Base-by-base conservation (phyloP, 2,329 filamentous ascomycete species). In the Fusarium brachygibbosum region DNA sequence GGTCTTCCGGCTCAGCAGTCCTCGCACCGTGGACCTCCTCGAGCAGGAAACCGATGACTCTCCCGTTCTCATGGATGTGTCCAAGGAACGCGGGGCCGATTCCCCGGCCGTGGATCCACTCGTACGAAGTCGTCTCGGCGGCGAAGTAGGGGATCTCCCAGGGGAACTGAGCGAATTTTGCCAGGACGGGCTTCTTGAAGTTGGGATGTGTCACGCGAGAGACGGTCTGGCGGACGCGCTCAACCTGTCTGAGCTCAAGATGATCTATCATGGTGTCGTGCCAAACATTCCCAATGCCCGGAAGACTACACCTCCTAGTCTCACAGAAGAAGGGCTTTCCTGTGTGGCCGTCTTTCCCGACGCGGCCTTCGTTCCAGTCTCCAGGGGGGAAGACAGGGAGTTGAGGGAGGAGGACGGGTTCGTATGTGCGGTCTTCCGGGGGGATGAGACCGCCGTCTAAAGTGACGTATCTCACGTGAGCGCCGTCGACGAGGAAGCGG, bases 381-480 rank as follows among this genome's bases (percentile, higher is more conserved):
- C 80, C 79, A 1, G 72, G 48, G 2, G 79, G 80, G 17, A 83
- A 77, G 6, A 74, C 69, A 5, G 81, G 80, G 12, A 84, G 74
- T 13, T 74, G 58, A 7, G 76, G 40, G 34, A 79, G 63, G 28
- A 82, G 68, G 12, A 66, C 54, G 14, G 79, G 79, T 11, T 66
- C 76, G 50, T 77, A 80, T 19, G 73, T 75, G 55, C 79, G 71
- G 54, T 81, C 76, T 35, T 78, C 74, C 19, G 56, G 57, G 29
- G 74, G 71, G 46, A 78, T 76, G 5, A 78, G 54, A 50, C 79
- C 77, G 13, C 76, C 63, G 11, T 79, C 79, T 29, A 83, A 74
- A 14, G 76, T 79, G 32, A 83, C 69, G 62, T 83, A 82, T 71
- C 82, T 82, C 72, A 83, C 73, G 53, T 76, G 58, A 23, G 74